Conservation (phyloP, 2,329 filamentous ascomycete genomes). For the Helminthosporium solani region DNA sequence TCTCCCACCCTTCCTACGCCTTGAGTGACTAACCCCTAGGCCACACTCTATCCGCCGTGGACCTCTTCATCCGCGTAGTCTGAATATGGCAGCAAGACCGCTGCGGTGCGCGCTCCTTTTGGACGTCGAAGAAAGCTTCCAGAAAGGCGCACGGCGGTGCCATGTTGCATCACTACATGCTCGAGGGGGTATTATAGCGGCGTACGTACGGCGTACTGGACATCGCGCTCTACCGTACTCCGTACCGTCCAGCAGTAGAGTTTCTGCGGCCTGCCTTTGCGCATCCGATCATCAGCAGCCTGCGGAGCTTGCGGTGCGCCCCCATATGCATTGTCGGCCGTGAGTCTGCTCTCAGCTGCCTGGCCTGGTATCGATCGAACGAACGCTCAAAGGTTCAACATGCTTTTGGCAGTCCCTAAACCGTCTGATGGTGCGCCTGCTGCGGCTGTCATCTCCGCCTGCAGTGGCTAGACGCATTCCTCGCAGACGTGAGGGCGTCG, state of each 20-base stretch:
- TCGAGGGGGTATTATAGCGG: conserved; percentile 18
- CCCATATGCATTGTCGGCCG: conserved; percentile 25
- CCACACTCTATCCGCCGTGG: conserved; percentile 19
- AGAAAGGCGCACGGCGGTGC: conserved; percentile 26
- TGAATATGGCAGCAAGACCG: conserved; percentile 37
- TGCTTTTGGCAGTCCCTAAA: conserved; percentile 32
- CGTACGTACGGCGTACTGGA: no score
- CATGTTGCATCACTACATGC: conserved; percentile 27
- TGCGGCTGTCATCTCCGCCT: conserved; percentile 37
- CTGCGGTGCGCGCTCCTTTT: conserved; percentile 31
- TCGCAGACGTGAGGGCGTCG: conserved; percentile 32
- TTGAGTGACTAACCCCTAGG: conserved; percentile 17
- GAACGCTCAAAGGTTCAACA: conserved; percentile 8
- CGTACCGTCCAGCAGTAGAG: no score
- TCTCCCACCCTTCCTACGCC: conserved; percentile 30
- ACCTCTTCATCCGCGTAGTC: conserved; percentile 23
- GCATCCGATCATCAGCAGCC: conserved; percentile 12
- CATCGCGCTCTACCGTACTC: no score
- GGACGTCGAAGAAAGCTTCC: conserved; percentile 35
- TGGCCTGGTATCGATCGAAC: conserved; percentile 15
- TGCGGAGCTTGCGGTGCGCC: conserved; percentile 17
- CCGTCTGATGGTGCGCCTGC: conserved; percentile 30
- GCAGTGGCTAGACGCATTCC: conserved; percentile 22
- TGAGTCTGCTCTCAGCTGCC: conserved; percentile 35
- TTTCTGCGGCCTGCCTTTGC: conserved; percentile 15